Evolutionary conservation across 306 rosid genomes (phyloP).

Genomic region (Pueraria montana): DNA sequence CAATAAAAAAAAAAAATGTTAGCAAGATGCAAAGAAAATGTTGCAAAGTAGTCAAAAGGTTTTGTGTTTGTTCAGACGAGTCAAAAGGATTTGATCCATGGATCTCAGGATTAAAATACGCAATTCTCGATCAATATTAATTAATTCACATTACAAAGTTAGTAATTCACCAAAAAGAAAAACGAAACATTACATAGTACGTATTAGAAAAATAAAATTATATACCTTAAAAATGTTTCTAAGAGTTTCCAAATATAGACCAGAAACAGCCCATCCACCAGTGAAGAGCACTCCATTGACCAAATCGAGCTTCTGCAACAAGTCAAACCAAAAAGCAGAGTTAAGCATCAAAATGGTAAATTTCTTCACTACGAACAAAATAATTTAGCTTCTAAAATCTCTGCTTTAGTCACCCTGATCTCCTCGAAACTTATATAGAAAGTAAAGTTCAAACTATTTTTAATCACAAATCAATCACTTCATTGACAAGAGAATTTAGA

Average conservation of each 20-base stretch:
- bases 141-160: neutral
- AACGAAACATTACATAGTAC: too few relatives aligned
- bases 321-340: neutral
- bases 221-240: slow-evolving; percentile 70
- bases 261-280: slow-evolving; percentile 81
- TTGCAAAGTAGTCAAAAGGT: too few relatives aligned
- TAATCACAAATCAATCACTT: neutral
- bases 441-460: neutral
- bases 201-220: too few relatives aligned
- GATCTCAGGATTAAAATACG: neutral
- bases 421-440: neutral
- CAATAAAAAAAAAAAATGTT: too few relatives aligned
- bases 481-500: neutral
- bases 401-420: neutral
- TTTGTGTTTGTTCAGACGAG: too few relatives aligned
- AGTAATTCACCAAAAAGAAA: neutral
- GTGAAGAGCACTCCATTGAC: slow-evolving; percentile 91
- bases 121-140: too few relatives aligned
- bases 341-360: slow-evolving; percentile 22
- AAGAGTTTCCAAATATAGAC: slow-evolving; percentile 67
- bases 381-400: neutral
- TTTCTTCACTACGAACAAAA: neutral
- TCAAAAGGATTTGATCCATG: neutral
- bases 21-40: too few relatives aligned
- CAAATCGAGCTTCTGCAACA: slow-evolving; percentile 81